phyloP scores from a whole-genome alignment of 306 rosid genomes.

The Pachyrhizus erosus region DNA sequence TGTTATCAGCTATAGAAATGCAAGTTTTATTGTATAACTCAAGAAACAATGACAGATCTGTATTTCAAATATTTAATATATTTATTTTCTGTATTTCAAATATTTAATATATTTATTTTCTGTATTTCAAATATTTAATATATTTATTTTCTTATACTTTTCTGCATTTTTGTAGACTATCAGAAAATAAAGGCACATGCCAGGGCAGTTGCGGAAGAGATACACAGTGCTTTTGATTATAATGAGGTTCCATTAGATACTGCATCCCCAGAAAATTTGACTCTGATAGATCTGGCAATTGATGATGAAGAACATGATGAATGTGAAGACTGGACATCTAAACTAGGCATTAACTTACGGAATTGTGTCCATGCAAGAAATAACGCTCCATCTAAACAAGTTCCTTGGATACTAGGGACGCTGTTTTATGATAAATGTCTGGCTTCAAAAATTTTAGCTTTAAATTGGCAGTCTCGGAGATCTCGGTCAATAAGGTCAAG shows the following conservation, averaged over 20 bases:
- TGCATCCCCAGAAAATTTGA: constrained; percentile 82
- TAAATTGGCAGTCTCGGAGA: constrained; percentile 76
- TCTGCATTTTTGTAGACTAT: constrained; percentile 69
- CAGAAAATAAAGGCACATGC: constrained; percentile 94
- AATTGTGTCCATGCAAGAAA: constrained; percentile 78
- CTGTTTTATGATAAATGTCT: constrained; percentile 58
- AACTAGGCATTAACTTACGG: constrained; percentile 81
- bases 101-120: neutral
- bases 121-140: constrained; percentile 4
- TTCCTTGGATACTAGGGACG: constrained; percentile 72
- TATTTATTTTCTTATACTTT: neutral
- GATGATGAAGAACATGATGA: constrained; percentile 71
- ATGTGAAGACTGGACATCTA: constrained; percentile 92
- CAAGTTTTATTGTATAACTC: constrained; percentile 18
- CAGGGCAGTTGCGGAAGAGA: constrained; percentile 83
- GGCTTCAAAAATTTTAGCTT: constrained; percentile 46
- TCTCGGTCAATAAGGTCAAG: constrained; percentile 76
- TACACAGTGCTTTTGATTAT: constrained; percentile 69
- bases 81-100: neutral
- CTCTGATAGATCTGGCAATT: constrained; percentile 86
- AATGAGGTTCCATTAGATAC: constrained; percentile 72
- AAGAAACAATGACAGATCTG: constrained; percentile 10
- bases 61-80: constrained; percentile 12
- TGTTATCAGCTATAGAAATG: constrained; percentile 12
- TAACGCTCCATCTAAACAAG: constrained; percentile 68